Conservation (phyloP, 2,329 filamentous ascomycete genomes). For the Aspergillus ibericus region DNA sequence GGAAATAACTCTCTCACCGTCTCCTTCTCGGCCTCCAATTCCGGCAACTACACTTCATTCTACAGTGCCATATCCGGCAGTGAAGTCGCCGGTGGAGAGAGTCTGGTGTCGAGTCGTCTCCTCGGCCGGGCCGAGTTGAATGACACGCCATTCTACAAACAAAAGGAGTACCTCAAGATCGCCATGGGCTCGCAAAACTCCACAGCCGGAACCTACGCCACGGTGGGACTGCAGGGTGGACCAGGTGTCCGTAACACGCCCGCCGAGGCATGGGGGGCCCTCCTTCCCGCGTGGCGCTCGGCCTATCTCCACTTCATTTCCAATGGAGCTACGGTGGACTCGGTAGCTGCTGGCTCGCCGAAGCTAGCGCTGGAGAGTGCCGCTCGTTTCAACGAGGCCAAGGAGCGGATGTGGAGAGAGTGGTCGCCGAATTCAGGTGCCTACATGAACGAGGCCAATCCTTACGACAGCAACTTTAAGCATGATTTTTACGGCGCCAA, state of each 20-base stretch:
- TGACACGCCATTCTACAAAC: conserved; percentile 10
- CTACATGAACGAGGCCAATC: conserved; percentile 27
- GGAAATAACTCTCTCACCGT: background rate
- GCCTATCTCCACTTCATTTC: conserved; percentile 35
- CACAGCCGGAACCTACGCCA: conserved; percentile 19
- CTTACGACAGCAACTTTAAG: conserved; percentile 17
- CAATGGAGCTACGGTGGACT: conserved; percentile 21
- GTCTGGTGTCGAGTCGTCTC: conserved; percentile 36
- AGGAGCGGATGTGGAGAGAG: conserved; percentile 24
- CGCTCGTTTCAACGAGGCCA: conserved; percentile 13
- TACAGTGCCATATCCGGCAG: conserved; percentile 26
- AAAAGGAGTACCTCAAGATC: conserved; percentile 11
- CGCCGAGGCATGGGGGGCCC: background rate
- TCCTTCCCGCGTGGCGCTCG: conserved; percentile 30
- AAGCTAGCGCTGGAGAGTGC: background rate
- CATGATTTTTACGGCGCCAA: conserved; percentile 28
- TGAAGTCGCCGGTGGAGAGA: conserved; percentile 30
- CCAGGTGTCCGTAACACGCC: background rate
- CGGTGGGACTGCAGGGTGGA: conserved; percentile 5
- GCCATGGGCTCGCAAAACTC: conserved; percentile 18
- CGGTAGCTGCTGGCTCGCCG: background rate
- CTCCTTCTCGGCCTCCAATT: conserved; percentile 3
- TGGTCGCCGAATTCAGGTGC: conserved; percentile 28
- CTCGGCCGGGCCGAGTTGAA: conserved; percentile 34
- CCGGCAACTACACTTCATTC: conserved; percentile 25